Base-by-base conservation (phyloP, 345 rosid species). In the Citrus glauca region DNA sequence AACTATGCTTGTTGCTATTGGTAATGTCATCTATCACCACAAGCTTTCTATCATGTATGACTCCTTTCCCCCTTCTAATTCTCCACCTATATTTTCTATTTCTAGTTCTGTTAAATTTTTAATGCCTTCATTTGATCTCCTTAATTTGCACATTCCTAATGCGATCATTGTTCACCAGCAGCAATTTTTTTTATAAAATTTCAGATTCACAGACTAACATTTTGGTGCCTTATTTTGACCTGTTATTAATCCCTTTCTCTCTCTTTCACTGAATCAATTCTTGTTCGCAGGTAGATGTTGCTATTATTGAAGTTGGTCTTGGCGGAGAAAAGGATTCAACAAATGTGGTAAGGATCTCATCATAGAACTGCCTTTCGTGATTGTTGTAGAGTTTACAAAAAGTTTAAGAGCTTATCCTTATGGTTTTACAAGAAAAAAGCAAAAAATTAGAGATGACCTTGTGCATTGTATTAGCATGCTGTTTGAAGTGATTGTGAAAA, bases 221-320 rank as follows among this genome's bases (percentile, higher is more conserved):
- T 30, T 32, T 64, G 9, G 59, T 67, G 42, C 32, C 22, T 65
- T 24, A 57, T 48, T 5, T 50, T 37, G 38, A 27, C 37, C 63
- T 53, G 27, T 69, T 42, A 6, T 53, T 53, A 53, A 19, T 67
- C 59, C 42, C 24, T 30, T 16, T 73, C 24, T 11, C 53, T 24
- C 56, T 53, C 11, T 20, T 33, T 69, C 65, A 71, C 55, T 80
- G 62, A 65, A 48, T 22, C 27, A 76, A 10, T 66, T 85, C 50
- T 61, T 84, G 74, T 74, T 80, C 17, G 28, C 82, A 93, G 98
- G 98, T 94, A 64, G 94, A 94, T 81, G 98, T 92, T 78, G 90
- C 94, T 42, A 81, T 94, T 72, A 89, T 94, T 86, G 98, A 94
- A 90, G 97, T 90, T 80, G 98, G 98, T 67, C 89, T 94, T 74